These are phyloP conservation scores for Urochloa ruziziensis DNA, from an alignment of 176 grass and related monocot genomes.

Conservation along the genomic window DNA sequence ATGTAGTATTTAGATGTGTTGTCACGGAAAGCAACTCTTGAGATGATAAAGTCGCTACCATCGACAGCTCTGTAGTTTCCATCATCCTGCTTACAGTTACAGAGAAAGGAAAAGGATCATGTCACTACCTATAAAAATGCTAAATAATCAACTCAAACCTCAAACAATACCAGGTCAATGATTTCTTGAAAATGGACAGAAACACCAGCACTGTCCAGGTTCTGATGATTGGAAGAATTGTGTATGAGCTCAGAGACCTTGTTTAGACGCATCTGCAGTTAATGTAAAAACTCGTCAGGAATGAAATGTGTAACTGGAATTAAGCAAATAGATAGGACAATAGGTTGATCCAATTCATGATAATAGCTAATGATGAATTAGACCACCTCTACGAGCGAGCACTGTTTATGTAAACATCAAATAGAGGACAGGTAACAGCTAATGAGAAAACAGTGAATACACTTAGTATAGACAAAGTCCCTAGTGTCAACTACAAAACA, in stretches of 20 bases:
- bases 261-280: slow-evolving; percentile 87
- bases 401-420: slow-evolving; percentile 9
- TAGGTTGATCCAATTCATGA: not conserved
- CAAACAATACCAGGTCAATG: slow-evolving; percentile 77
- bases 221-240: slow-evolving; percentile 92
- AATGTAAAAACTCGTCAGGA: slow-evolving; percentile 13
- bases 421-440: slow-evolving; percentile 16
- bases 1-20: slow-evolving; percentile 98
- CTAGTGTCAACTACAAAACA: not conserved
- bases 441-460: slow-evolving; percentile 1
- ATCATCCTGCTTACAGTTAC: slow-evolving; percentile 58
- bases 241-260: slow-evolving; percentile 99
- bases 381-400: not conserved
- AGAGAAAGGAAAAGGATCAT: slow-evolving; percentile 31
- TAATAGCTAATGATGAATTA: slow-evolving; percentile 12
- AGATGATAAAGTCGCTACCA: slow-evolving; percentile 77
- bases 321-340: not conserved
- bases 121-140: slow-evolving; percentile 5
- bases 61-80: slow-evolving; percentile 69
- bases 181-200: slow-evolving; percentile 99
- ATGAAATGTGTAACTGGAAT: not conserved
- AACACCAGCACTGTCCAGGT: slow-evolving; percentile 82
- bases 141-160: slow-evolving; percentile 30
- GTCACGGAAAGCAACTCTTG: slow-evolving; percentile 88
- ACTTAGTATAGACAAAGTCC: not conserved